Evolutionary conservation across 2,329 filamentous ascomycete species (phyloP).

Genomic region (Colletotrichum gloeosporioides): DNA sequence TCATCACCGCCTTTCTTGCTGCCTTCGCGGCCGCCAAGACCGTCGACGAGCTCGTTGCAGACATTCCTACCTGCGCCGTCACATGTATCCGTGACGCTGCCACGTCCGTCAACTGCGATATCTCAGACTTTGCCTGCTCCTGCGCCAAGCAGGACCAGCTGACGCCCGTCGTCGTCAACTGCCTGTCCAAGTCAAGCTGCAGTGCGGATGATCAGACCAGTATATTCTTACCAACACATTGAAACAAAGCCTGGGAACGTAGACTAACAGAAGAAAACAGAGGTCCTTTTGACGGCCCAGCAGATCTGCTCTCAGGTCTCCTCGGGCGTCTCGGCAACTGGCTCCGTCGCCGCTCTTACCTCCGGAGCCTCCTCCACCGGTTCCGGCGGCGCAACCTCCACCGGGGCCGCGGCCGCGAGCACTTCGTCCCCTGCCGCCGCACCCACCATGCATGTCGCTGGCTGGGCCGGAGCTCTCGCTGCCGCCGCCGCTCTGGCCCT

Average conservation of each 20-base stretch:
- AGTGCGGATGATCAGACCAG: conserved; percentile 37
- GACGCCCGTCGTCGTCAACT: conserved; percentile 36
- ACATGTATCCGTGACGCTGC: conserved; percentile 39
- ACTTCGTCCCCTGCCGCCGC: conserved; percentile 25
- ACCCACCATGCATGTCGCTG: conserved; percentile 27
- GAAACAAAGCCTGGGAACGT: neutral
- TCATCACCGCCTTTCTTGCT: conserved; percentile 29
- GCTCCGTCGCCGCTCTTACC: neutral
- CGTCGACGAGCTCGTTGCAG: conserved; percentile 28
- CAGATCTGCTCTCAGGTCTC: conserved; percentile 28
- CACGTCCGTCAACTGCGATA: conserved; percentile 35
- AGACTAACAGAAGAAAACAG: conserved; percentile 21
- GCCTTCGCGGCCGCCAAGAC: conserved; percentile 26
- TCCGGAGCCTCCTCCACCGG: neutral
- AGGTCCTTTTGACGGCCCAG: conserved; percentile 23
- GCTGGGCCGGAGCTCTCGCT: conserved; percentile 34
- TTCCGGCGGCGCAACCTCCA: neutral
- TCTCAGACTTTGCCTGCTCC: conserved; percentile 41
- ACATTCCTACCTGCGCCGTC: conserved; percentile 44
- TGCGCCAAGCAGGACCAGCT: conserved; percentile 41
- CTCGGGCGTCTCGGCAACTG: neutral
- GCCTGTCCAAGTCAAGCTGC: conserved; percentile 38
- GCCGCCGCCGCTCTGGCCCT: conserved; percentile 35
- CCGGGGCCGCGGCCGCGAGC: conserved; percentile 15
- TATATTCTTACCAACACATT: conserved; percentile 27